Evolutionary conservation across 148 eudicot genomes (phyloP), one percentile per base, ranked within the genome.

Genomic region (Rhododendron mucronatum): DNA sequence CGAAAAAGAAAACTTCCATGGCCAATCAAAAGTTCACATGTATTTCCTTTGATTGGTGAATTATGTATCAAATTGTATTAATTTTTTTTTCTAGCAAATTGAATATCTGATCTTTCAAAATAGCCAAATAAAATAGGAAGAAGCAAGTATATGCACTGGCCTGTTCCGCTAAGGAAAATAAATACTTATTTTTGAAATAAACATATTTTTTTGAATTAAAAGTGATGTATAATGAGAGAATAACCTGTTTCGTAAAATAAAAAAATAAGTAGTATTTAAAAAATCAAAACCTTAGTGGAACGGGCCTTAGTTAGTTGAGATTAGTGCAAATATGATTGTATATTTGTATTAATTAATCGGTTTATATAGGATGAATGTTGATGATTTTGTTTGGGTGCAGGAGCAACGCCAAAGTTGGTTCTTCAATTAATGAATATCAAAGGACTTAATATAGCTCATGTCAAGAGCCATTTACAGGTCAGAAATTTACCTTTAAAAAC

Each of bases 381-480:
- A 69, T 47, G 78, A 63, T 71, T 33, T 57, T 65, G 14, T 12
- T 82, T 73, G 86, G 84, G 67, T 90, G 91, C 79, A 95, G 98
- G 93, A 88, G 98, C 98, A 83, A 95, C 98, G 44, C 98, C 98
- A 30, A 95, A 95, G 86, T 88, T 94, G 82, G 98, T 95, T 83
- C 95, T 95, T 89, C 98, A 95, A 69, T 69, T 93, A 73, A 94
- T 95, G 98, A 93, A 93, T 82, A 88, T 95, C 89, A 95, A 95
- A 85, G 98, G 97, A 45, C 84, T 95, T 44, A 92, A 94, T 73
- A 95, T 95, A 81, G 96, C 98, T 80, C 98, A 95, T 93, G 97
- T 95, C 90, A 95, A 95, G 91, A 95, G 98, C 84, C 98, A 95
- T 90, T 92, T 95, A 81, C 98, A 95, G 97, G 98, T 95, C 26